These are phyloP conservation scores for Trichomonascaceae sp. DNA, from an alignment of 1,139 yeast species.

Conservation along the genomic window DNA sequence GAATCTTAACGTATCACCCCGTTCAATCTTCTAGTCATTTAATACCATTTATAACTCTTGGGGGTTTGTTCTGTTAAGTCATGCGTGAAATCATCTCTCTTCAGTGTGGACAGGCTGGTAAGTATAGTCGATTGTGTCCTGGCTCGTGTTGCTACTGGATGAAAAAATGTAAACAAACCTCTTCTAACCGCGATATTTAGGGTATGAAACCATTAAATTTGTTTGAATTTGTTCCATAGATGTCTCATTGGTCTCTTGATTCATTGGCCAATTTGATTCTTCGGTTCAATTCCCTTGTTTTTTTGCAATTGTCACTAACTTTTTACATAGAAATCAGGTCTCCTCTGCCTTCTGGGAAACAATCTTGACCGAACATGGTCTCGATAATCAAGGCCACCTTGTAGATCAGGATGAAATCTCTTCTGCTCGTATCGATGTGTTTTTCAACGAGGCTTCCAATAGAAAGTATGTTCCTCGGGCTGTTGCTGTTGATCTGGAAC, in stretches of 20 bases:
- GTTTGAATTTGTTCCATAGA: not conserved
- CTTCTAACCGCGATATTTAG: not conserved
- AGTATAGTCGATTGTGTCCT: slow-evolving; percentile 10
- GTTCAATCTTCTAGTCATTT: not conserved
- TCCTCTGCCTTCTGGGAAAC: slow-evolving; percentile 70
- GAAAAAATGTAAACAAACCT: not conserved
- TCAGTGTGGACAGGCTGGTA: slow-evolving; percentile 42
- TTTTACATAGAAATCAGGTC: slow-evolving; percentile 52
- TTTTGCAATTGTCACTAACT: slow-evolving; percentile 3
- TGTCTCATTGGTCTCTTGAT: no score
- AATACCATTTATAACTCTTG: not conserved
- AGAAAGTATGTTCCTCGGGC: slow-evolving; percentile 43
- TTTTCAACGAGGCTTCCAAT: slow-evolving; percentile 32
- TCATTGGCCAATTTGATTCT: not conserved
- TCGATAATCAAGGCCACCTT: slow-evolving; percentile 47
- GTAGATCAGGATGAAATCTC: slow-evolving; percentile 30
- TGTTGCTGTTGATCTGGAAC: slow-evolving; percentile 42
- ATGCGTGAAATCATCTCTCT: slow-evolving; percentile 42
- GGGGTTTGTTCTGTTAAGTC: slow-evolving; percentile 2
- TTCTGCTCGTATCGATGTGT: slow-evolving; percentile 30
- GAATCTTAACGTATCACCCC: not conserved
- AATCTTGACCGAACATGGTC: slow-evolving; percentile 59
- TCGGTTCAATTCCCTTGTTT: not conserved
- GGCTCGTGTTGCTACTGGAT: not conserved
- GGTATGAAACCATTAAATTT: not conserved